A percentile compares a stretch with the other conserved stretches of the same genome.
phyloP scores from a whole-genome alignment of 495 filamentous ascomycete species.

The Venustampulla echinocandica region DNA sequence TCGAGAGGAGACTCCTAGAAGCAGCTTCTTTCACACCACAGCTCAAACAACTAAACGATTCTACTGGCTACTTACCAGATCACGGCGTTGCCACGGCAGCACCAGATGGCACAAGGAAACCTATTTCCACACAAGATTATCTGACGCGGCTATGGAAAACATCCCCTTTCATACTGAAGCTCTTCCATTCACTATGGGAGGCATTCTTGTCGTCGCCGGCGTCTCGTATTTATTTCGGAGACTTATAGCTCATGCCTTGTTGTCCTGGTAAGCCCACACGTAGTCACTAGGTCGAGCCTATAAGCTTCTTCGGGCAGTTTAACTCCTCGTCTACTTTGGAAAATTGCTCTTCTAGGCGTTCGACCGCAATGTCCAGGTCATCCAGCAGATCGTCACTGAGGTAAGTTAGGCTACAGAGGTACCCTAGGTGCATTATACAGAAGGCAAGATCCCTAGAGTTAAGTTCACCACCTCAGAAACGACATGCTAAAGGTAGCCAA shows the following conservation, averaged over 20 bases:
- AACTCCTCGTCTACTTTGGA: constrained; percentile 8
- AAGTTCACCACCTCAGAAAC: too few relatives aligned
- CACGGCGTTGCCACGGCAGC: background rate
- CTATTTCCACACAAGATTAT: background rate
- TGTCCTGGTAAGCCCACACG: background rate
- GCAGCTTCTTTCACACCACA: background rate
- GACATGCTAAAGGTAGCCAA: too few relatives aligned
- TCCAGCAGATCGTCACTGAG: constrained; percentile 3
- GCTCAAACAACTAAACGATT: background rate
- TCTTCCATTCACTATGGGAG: background rate
- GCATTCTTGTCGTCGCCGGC: constrained; percentile 1
- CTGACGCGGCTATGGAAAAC: background rate
- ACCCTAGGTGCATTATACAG: too few relatives aligned
- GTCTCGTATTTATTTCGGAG: background rate
- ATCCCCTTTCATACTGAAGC: background rate
- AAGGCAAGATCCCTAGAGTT: too few relatives aligned
- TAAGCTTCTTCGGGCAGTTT: constrained; percentile 5
- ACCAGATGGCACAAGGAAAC: background rate
- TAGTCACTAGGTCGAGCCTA: background rate
- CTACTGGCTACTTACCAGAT: background rate
- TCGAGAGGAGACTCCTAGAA: background rate
- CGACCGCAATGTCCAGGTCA: constrained; percentile 4
- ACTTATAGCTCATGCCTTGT: background rate
- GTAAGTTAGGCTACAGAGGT: too few relatives aligned
- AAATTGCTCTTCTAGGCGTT: constrained; percentile 9